Evolutionary conservation across 164 flowering plant species (phyloP).

Genomic region (Berberis thunbergii): DNA sequence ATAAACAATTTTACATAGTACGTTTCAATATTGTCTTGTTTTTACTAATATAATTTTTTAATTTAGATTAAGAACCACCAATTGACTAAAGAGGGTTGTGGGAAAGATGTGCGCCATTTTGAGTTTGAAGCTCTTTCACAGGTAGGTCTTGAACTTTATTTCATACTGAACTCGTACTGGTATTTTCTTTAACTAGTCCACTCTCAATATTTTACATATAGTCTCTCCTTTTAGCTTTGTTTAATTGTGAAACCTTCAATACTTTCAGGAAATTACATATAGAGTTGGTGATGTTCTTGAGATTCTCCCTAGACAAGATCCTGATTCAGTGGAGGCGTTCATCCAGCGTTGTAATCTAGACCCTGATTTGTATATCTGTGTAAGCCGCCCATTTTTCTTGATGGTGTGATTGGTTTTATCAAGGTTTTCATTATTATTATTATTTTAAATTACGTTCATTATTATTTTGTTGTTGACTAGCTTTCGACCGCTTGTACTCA

Average conservation of each 20-base stretch:
- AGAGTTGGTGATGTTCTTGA: slow-evolving; percentile 87
- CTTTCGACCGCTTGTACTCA: too few relatives aligned
- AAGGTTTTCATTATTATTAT: too few relatives aligned
- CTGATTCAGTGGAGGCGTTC: slow-evolving; percentile 72
- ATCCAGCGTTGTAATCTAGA: slow-evolving; percentile 66
- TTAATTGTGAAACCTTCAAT: neutral
- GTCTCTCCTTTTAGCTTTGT: too few relatives aligned
- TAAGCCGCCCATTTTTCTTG: slow-evolving; percentile 19
- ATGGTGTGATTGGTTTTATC: too few relatives aligned
- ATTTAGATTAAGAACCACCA: slow-evolving; percentile 44
- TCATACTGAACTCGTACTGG: neutral
- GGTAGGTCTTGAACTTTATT: slow-evolving; percentile 36
- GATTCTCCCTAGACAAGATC: slow-evolving; percentile 72
- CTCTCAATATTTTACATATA: too few relatives aligned
- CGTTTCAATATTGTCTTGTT: neutral
- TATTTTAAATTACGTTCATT: neutral
- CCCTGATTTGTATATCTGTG: slow-evolving; percentile 66
- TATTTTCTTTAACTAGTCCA: too few relatives aligned
- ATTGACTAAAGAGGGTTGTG: slow-evolving; percentile 40
- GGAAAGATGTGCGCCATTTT: slow-evolving; percentile 80
- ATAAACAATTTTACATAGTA: too few relatives aligned
- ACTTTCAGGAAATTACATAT: slow-evolving; percentile 51
- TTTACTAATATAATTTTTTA: neutral
- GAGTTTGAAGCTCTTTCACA: slow-evolving; percentile 76
- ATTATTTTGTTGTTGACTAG: neutral